phyloP scores from a whole-genome alignment of 495 filamentous ascomycete genomes.

The Apiosordaria backusii region DNA sequence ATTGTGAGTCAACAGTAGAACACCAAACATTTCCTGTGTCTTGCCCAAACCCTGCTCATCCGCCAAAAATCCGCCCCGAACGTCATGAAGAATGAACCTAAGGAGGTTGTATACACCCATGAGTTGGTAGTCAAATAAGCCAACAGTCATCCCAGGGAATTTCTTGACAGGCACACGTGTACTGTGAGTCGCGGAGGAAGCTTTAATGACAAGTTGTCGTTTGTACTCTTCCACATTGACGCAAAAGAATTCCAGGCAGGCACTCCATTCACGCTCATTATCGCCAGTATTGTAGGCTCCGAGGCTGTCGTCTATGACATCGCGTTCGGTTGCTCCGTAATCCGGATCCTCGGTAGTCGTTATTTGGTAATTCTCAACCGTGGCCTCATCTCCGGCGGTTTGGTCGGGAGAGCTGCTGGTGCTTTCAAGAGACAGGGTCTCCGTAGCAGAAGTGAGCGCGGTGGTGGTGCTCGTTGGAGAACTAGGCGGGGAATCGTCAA shows the following conservation, averaged over 20 bases:
- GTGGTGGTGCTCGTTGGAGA: not conserved
- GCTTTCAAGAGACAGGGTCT: not conserved
- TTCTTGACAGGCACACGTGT: constrained; percentile 25
- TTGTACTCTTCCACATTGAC: constrained; percentile 16
- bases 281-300: constrained; percentile 26
- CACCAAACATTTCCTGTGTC: constrained; percentile 29
- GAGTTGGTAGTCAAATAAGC: constrained; percentile 32
- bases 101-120: constrained; percentile 26
- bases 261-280: constrained; percentile 11
- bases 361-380: not conserved
- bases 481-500: not conserved
- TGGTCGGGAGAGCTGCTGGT: not conserved
- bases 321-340: constrained; percentile 16
- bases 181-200: not conserved
- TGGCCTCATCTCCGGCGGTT: not conserved
- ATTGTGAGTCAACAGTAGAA: constrained; percentile 17
- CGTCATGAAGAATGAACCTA: constrained; percentile 13
- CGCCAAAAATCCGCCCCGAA: constrained; percentile 24
- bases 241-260: constrained; percentile 23
- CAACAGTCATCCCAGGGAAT: constrained; percentile 22
- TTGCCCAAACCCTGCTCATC: constrained; percentile 33
- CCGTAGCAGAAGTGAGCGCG: not conserved
- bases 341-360: constrained; percentile 17
- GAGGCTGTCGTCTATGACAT: constrained; percentile 25
- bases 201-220: not conserved